These are phyloP conservation scores for Bolboschoenus planiculmis DNA, from an alignment of 176 grass and related monocot genomes.

Conservation along the genomic window DNA sequence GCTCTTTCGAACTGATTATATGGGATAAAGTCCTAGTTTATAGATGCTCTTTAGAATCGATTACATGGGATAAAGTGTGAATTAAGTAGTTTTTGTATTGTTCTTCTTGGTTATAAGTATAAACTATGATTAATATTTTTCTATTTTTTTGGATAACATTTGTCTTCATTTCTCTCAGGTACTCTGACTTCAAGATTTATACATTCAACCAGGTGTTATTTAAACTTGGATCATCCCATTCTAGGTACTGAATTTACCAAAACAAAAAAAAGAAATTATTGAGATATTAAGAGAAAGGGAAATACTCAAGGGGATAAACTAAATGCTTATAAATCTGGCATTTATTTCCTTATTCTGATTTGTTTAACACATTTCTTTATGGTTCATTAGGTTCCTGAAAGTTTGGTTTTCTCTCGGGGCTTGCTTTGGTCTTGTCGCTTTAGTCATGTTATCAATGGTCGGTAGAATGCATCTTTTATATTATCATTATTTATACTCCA, in stretches of 20 bases:
- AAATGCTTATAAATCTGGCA: neutral
- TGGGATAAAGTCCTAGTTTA: too few species aligned
- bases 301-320: neutral
- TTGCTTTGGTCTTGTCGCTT: constrained; percentile 52
- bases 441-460: constrained; percentile 61
- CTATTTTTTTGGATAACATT: neutral
- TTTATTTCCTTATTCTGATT: constrained; percentile 2
- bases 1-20: neutral
- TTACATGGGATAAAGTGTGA: neutral
- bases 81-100: neutral
- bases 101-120: neutral
- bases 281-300: neutral
- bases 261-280: neutral
- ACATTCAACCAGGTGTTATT: constrained; percentile 50
- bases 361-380: neutral
- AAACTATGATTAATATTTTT: neutral
- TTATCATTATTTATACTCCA: neutral
- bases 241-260: constrained; percentile 41
- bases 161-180: constrained; percentile 37
- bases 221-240: constrained; percentile 52
- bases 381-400: constrained; percentile 38
- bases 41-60: neutral
- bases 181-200: constrained; percentile 78
- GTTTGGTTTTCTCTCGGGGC: constrained; percentile 72
- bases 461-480: constrained; percentile 28